Percentiles rank a stretch among this genome's conserved stretches.
These are phyloP conservation scores for Ophiocordyceps polyrhachis-furcata DNA, from an alignment of 2,329 filamentous ascomycete species.

Conservation along the genomic window DNA sequence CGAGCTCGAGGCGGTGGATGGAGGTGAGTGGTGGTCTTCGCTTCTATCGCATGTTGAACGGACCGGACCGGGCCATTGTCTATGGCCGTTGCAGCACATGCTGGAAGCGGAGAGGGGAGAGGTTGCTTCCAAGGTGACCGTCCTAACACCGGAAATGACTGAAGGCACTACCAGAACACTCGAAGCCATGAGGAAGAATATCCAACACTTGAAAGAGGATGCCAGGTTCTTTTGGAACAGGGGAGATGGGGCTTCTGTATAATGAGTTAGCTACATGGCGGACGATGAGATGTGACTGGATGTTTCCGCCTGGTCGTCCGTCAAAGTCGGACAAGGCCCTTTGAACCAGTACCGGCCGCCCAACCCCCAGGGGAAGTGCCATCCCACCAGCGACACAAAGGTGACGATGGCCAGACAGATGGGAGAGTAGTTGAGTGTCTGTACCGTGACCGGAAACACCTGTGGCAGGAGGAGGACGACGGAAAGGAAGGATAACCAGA, in stretches of 20 bases:
- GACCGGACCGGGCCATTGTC: neutral
- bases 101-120: neutral
- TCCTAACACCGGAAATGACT: neutral
- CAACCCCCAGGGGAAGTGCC: conserved; percentile 1
- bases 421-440: conserved; percentile 1
- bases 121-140: neutral
- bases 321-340: neutral
- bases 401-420: conserved; percentile 1
- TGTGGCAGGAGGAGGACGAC: conserved; percentile 1
- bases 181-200: neutral
- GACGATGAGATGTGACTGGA: too few relatives aligned
- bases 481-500: conserved; percentile 1
- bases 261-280: too few relatives aligned
- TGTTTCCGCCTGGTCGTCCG: too few relatives aligned
- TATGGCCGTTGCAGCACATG: conserved; percentile 1
- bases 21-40: neutral
- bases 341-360: conserved; percentile 2
- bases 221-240: neutral
- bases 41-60: neutral
- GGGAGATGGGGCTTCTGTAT: too few relatives aligned
- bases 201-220: neutral
- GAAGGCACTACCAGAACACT: neutral
- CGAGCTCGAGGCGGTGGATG: neutral
- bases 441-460: conserved; percentile 1
- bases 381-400: conserved; percentile 1